These are phyloP conservation scores for Fusarium solani-melongenae DNA, from an alignment of 2,329 filamentous ascomycete species.

Conservation along the genomic window DNA sequence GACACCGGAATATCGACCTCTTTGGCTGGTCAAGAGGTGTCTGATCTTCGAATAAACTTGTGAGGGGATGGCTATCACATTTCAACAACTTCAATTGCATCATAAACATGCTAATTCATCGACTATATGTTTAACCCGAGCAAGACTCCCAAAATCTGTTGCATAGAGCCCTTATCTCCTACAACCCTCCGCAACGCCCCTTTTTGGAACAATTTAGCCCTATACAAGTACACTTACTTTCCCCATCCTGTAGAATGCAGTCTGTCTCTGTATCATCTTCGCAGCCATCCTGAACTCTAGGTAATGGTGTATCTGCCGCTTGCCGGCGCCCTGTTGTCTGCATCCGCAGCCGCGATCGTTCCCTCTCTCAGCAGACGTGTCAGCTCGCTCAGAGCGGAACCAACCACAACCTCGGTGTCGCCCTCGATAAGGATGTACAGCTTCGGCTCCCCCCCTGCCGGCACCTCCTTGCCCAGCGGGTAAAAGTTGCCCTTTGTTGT, in stretches of 20 bases:
- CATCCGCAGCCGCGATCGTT: constrained; percentile 87
- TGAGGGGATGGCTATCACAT: neutral
- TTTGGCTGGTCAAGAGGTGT: neutral
- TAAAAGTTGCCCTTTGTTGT: constrained; percentile 98
- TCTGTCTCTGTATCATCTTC: neutral
- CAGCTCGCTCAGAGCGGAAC: constrained; percentile 89
- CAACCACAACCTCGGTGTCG: constrained; percentile 92
- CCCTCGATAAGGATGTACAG: constrained; percentile 98
- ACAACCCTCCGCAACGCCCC: constrained; percentile 2
- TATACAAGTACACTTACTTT: neutral
- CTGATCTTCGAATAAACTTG: neutral
- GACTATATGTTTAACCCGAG: constrained; percentile 12
- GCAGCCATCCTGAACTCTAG: constrained; percentile 53
- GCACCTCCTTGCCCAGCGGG: constrained; percentile 81
- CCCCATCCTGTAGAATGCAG: neutral
- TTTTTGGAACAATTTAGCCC: neutral
- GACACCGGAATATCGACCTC: neutral
- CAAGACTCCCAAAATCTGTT: constrained; percentile 30
- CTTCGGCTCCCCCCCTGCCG: constrained; percentile 83
- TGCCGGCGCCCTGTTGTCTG: constrained; percentile 81
- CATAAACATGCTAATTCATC: neutral
- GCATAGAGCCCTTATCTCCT: constrained; percentile 6
- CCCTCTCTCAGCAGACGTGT: constrained; percentile 90
- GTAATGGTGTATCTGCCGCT: constrained; percentile 89
- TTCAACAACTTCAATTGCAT: neutral